A percentile compares a stretch with the other conserved stretches of the same genome.
phyloP scores from a whole-genome alignment of 2,329 filamentous ascomycete genomes.

The Magnaporthales sp. region DNA sequence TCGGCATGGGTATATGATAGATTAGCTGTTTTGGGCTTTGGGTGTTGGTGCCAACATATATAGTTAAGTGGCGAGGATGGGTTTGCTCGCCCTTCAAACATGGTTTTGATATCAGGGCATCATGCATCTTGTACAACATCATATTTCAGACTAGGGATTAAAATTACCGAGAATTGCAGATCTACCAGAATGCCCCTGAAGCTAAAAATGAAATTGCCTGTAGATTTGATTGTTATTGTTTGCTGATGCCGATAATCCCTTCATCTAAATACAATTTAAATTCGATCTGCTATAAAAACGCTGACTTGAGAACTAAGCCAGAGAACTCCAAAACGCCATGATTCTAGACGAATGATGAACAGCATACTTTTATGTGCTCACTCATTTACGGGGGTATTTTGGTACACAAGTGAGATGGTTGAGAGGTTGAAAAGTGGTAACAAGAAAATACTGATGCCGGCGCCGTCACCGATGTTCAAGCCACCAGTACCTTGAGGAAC shows the following conservation, averaged over 20 bases:
- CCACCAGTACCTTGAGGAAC: constrained; percentile 39
- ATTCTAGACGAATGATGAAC: not conserved
- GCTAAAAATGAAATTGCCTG: not conserved
- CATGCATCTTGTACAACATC: not conserved
- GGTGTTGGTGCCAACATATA: not conserved
- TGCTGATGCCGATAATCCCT: not conserved
- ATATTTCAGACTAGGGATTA: not conserved
- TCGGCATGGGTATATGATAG: not conserved
- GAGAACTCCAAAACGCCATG: not conserved
- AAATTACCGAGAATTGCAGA: not conserved
- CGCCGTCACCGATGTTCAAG: not conserved
- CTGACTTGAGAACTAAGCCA: not conserved
- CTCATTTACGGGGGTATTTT: not conserved
- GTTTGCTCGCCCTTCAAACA: not conserved
- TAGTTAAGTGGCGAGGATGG: not conserved
- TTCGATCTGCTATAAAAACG: not conserved
- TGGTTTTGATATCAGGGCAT: not conserved
- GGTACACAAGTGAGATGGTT: not conserved
- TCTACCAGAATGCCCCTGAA: not conserved
- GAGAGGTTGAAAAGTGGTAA: not conserved
- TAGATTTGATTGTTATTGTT: not conserved
- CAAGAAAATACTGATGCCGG: not conserved
- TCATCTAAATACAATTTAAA: not conserved
- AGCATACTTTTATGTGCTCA: not conserved
- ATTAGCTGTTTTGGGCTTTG: not conserved